Conservation (phyloP, 768 basidiomycete species). For the Boletus pseudo-olivaceus region DNA sequence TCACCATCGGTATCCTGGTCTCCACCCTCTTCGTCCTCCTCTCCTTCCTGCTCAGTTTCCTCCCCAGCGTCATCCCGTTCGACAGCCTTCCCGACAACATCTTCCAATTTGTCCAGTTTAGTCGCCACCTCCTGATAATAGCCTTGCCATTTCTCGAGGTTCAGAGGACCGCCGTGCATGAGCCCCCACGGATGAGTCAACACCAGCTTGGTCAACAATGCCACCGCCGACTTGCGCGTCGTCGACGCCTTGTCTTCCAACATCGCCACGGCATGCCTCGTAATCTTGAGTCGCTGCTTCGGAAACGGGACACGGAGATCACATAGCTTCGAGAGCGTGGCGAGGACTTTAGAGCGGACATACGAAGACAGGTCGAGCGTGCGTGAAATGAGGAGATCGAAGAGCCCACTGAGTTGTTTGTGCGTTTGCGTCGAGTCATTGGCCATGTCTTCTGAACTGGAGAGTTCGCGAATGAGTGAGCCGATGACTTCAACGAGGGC, state of each 20-base stretch:
- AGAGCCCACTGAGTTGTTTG: conserved; percentile 78
- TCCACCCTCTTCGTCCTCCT: conserved; percentile 35
- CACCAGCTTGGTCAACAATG: conserved; percentile 70
- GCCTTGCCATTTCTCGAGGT: conserved; percentile 67
- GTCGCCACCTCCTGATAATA: conserved; percentile 60
- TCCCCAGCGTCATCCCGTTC: conserved; percentile 38
- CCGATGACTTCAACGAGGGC: conserved; percentile 91
- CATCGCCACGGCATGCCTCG: conserved; percentile 70
- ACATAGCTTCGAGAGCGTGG: conserved; percentile 71
- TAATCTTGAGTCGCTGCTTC: conserved; percentile 74
- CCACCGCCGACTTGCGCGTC: conserved; percentile 82
- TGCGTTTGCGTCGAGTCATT: conserved; percentile 44
- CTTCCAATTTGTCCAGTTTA: conserved; percentile 71
- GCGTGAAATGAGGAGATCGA: conserved; percentile 82
- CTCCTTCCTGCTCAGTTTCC: conserved; percentile 33
- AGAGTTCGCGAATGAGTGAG: conserved; percentile 77
- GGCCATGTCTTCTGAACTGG: conserved; percentile 47
- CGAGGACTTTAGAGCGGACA: conserved; percentile 85
- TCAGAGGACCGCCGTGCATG: conserved; percentile 79
- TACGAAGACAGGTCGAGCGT: conserved; percentile 85
- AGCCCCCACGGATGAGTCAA: conserved; percentile 85
- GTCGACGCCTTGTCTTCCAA: conserved; percentile 87
- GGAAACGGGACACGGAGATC: conserved; percentile 80
- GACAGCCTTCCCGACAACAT: conserved; percentile 59
- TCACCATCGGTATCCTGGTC: conserved; percentile 29